Evolutionary conservation across 352 stramenopile species (phyloP).

Genomic region (Pythium phragmiticola): DNA sequence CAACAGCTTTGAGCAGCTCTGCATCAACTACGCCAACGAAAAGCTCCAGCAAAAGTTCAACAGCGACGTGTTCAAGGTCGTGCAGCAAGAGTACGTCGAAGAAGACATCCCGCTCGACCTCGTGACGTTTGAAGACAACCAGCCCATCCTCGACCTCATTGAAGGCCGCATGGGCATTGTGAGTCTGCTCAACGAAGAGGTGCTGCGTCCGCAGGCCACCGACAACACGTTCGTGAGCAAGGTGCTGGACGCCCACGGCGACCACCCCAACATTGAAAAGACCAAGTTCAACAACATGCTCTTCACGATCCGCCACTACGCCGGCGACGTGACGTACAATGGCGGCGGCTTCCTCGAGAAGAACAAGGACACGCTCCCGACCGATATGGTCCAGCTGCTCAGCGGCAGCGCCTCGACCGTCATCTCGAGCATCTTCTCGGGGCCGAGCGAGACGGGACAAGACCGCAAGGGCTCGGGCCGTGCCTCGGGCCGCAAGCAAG

Average conservation of each 20-base stretch:
- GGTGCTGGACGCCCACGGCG: slow-evolving; percentile 69
- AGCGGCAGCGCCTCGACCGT: slow-evolving; percentile 55
- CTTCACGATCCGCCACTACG: slow-evolving; percentile 88
- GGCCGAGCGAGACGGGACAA: slow-evolving; percentile 19
- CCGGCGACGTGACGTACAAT: slow-evolving; percentile 96
- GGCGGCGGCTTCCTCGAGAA: slow-evolving; percentile 97
- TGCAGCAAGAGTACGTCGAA: slow-evolving; percentile 97
- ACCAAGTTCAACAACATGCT: slow-evolving; percentile 80
- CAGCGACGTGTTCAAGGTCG: slow-evolving; percentile 95
- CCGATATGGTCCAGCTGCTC: slow-evolving; percentile 79
- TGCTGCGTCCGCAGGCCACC: slow-evolving; percentile 73
- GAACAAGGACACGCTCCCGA: slow-evolving; percentile 96
- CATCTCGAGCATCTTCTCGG: slow-evolving; percentile 72
- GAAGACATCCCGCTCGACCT: slow-evolving; percentile 94
- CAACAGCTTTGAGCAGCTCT: slow-evolving; percentile 96
- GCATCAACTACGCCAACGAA: slow-evolving; percentile 96
- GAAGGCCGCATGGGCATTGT: slow-evolving; percentile 92
- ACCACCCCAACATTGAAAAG: slow-evolving; percentile 84
- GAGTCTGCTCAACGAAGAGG: slow-evolving; percentile 92
- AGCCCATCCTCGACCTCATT: slow-evolving; percentile 92
- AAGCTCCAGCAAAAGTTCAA: slow-evolving; percentile 94
- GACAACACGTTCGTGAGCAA: slow-evolving; percentile 86
- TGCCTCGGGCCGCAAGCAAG: slow-evolving; percentile 28
- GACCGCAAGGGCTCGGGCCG: slow-evolving; percentile 28
- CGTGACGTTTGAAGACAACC: slow-evolving; percentile 94